Percentiles rank a stretch among this genome's conserved stretches.
phyloP scores from a whole-genome alignment of 257 asterid species.

The Solanum lignicaule region DNA sequence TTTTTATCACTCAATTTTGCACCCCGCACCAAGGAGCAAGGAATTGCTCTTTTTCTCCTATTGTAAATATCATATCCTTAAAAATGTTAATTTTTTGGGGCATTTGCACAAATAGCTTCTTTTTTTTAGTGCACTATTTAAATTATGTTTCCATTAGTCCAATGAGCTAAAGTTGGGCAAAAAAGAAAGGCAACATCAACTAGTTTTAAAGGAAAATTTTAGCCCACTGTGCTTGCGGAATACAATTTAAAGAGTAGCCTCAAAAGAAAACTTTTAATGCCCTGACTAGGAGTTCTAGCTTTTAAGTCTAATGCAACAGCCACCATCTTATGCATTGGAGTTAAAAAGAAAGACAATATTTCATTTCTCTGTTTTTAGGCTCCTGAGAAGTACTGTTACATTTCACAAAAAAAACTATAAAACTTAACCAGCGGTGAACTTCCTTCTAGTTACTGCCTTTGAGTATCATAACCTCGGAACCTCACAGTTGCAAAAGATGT shows the following conservation, averaged over 20 bases:
- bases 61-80: neutral
- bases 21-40: neutral
- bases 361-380: neutral
- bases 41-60: neutral
- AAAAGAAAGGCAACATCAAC: neutral
- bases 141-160: neutral
- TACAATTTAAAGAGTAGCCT: neutral
- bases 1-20: neutral
- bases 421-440: neutral
- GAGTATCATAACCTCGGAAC: neutral
- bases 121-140: neutral
- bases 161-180: neutral
- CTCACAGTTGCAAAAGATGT: neutral
- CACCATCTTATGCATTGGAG: neutral
- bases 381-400: neutral
- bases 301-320: neutral
- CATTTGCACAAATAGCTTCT: neutral
- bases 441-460: neutral
- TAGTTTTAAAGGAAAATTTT: neutral
- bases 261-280: neutral
- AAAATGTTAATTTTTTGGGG: neutral
- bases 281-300: neutral
- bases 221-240: neutral
- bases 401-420: neutral
- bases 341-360: neutral